Evolutionary conservation across 2,329 filamentous ascomycete genomes (phyloP), one percentile per base, ranked within the genome.

Genomic region (Sporothrix brasiliensis): DNA sequence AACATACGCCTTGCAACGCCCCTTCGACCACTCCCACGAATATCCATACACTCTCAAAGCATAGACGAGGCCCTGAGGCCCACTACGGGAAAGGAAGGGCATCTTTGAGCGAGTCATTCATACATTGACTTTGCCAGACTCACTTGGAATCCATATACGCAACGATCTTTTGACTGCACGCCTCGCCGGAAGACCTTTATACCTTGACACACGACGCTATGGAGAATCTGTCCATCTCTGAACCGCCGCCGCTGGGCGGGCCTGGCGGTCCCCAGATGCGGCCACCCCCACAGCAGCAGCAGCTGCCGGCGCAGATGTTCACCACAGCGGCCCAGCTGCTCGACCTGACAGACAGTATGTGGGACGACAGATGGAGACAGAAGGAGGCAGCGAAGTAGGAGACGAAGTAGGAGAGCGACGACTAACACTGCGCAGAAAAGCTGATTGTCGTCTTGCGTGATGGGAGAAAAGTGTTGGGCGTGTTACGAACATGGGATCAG

Each of bases 401-500:
- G 2, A 13, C 13, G 44, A 27, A 19, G 1, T 13, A 16, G 49
- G 14, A 52, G 67, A n/a, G 21, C 27, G 21, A 53, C 19, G 7
- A 30, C 49, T 69, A 27, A 63, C 54, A 58, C 13, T 13, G 21
- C 5, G 27, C 27, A 98, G 95, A 99, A 84, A 99, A 99, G 83
- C 89, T 99, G 72, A 89, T 97, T 82, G 87, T 98, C 70, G 89
- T 94, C 61, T 86, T 99, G 69, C 91, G 95, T 75, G 95, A 99
- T 79, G 95, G 96, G 73, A 89, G 94, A 76, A 98, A 98, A 82
- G 85, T 98, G 75, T 92, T 97, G 75, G 95, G 95, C 41, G 92
- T 98, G 61, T 82, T 99, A 75, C 87, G 95, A 77, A 97, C 92
- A 76, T 99, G 95, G 93, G 95, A 99, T 81, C 95, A 99, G 81